Base-by-base conservation (phyloP, 495 filamentous ascomycete species). In the Lichina pygmaea region DNA sequence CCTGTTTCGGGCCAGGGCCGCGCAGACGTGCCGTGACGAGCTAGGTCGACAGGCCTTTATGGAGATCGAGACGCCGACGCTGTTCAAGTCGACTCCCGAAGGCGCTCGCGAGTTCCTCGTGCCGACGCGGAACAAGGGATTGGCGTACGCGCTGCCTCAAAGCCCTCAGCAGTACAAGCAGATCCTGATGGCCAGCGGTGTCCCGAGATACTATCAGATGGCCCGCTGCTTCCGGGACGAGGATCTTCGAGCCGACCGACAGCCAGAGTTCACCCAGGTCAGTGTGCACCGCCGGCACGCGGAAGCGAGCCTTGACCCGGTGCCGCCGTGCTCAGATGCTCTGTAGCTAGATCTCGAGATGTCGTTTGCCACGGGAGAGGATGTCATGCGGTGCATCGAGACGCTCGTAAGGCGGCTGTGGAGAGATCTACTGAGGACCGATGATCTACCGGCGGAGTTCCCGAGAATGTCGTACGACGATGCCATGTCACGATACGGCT, bases 111-210 rank as follows among this genome's bases (percentile, higher is more conserved):
- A 97, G 58, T 97, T 95, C 50, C 54, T 97, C n/a, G 85, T 97
- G 4, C 89, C 89, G 0, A 91, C 86, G 0, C 65, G 89, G 16
- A 67, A 64, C 15, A 66, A 62, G 31, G 84, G 82, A 0, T 56
- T 76, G 30, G 81, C 79, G 16, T 97, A 95, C 60, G 89, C 91
- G 9, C 60, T 97, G 24, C 85, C 89, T 0, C 89, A 97, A 54
- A 94, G 86, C 48, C 89, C 89, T 7, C 89, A 97, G 60, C 89
- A 97, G 57, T 95, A 93, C 58, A 97, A 97, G 59, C 89, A 97
- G 60, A 86, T 95, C 39, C 67, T 97, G 15, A 94, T 97, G 85
- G 79, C 85, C 8, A 78, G 77, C 53, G 86, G 86, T 0, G 68
- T 95, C 13, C 57, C 63, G 6, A 68, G 66, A 7, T 97, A 97